Evolutionary conservation across 495 filamentous ascomycete species (phyloP).

Genomic region (Xylaria cubensis): DNA sequence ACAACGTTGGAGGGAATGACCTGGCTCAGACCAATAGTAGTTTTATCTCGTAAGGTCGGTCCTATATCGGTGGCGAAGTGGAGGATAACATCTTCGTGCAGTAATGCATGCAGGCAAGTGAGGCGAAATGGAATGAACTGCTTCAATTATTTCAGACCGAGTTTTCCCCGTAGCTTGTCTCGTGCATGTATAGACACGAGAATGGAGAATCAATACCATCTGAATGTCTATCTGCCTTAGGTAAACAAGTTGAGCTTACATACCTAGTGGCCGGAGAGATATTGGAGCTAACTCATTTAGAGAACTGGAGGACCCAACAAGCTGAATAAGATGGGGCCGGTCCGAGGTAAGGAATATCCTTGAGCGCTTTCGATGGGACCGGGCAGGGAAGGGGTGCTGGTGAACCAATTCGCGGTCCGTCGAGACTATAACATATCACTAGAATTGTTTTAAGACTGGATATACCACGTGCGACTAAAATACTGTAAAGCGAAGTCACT

Average conservation of each 20-base stretch:
- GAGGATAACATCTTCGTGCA: not conserved
- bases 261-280: not conserved
- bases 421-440: not conserved
- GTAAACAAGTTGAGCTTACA: no score
- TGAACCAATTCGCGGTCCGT: not conserved
- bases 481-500: not conserved
- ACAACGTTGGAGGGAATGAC: not conserved
- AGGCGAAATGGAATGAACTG: not conserved
- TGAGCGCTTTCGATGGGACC: not conserved
- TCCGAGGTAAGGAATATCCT: constrained; percentile 7
- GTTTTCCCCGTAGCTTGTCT: constrained; percentile 3
- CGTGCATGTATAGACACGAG: not conserved
- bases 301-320: not conserved
- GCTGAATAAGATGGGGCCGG: constrained; percentile 9
- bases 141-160: not conserved
- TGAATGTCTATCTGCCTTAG: not conserved
- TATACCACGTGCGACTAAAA: not conserved
- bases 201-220: not conserved
- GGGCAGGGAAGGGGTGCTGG: not conserved
- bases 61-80: constrained; percentile 22
- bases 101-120: constrained; percentile 11
- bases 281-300: not conserved
- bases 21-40: not conserved
- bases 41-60: constrained; percentile 13
- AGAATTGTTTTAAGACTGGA: not conserved